Base-by-base conservation (phyloP, 2,329 filamentous ascomycete species). In the Coniochaeta ligniaria region DNA sequence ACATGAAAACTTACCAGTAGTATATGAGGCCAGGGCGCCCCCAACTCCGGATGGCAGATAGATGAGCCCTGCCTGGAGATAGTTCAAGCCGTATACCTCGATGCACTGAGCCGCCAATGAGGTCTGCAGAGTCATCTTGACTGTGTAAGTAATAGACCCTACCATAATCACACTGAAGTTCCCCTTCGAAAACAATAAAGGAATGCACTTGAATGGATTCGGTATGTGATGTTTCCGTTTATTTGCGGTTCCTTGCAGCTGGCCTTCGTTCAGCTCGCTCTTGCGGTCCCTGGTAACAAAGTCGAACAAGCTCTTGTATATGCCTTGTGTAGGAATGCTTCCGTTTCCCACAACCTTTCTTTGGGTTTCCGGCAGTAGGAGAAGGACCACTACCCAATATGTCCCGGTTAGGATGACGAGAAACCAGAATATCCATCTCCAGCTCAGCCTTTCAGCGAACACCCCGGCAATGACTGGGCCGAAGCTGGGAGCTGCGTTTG, bases 351-450 rank as follows among this genome's bases (percentile, higher is more conserved):
- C 83, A 22, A 81, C 71, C 20, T 69, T 69, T 20, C 76, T 70
- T 61, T 78, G 78, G 0, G 81, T 84, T 62, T 84, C 80, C 0
- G 85, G 86, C 24, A 87, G 74, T 45, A 86, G 78, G 0, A 80
- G 31, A 1, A 77, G 47, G 7, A 83, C 67, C 0, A 80, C 63
- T 0, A 80, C 58, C 3, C 82, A 65, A 26, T 79, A 72, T 0
- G 77, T 73, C 0, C 69, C 71, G 0, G 70, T n/a, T 65, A 0
- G 64, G 9, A 87, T 85, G 12, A 78, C 72, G 14, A 88, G 70
- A 60, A 86, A 85, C 83, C 84, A 87, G 66, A 88, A 88, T 31
- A 87, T 83, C 35, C 77, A 74, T 35, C 80, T 74, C 85, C 85
- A 88, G 0, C 83, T 83, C 0, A 85, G 72, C 57, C 78, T 83